Percentiles rank a stretch among this genome's conserved stretches.
Conservation (phyloP, 371 early-diverging fungal species). For the Phascolomyces articulosus region DNA sequence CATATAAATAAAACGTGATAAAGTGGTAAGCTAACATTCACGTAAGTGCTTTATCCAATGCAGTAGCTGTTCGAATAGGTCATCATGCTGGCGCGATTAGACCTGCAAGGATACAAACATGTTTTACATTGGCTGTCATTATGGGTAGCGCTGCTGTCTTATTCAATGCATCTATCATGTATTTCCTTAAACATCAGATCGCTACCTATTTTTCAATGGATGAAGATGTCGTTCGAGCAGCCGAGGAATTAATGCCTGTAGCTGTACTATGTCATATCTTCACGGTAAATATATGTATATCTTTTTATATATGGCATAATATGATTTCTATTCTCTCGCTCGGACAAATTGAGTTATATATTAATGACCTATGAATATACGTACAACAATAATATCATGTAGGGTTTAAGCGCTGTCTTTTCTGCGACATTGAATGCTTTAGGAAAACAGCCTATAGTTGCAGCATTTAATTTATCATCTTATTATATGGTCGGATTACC, state of each 20-base stretch:
- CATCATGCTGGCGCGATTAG: conserved; percentile 44
- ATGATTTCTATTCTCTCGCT: too few relatives aligned
- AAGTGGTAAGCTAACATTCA: too few relatives aligned
- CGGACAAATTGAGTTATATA: too few relatives aligned
- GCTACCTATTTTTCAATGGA: conserved; percentile 51
- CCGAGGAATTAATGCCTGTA: conserved; percentile 65
- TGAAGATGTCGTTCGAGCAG: conserved; percentile 43
- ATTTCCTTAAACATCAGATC: conserved; percentile 20
- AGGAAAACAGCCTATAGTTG: conserved; percentile 43
- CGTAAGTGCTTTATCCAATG: conserved; percentile 33
- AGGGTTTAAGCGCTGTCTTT: conserved; percentile 40
- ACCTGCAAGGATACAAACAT: conserved; percentile 26
- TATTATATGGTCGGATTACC: conserved; percentile 43
- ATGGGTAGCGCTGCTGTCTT: conserved; percentile 19
- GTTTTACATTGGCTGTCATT: conserved; percentile 20
- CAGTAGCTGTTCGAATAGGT: conserved; percentile 36
- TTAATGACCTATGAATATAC: not conserved
- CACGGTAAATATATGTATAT: conserved; percentile 17
- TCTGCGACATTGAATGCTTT: conserved; percentile 40
- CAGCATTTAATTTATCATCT: conserved; percentile 32
- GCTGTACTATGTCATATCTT: conserved; percentile 79
- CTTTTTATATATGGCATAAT: not conserved
- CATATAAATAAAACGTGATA: too few relatives aligned
- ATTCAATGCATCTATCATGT: conserved; percentile 28
- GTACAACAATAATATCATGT: not conserved